phyloP scores from a whole-genome alignment of 1,284 basidiomycete genomes.

The Microbotryomycetes sp. region DNA sequence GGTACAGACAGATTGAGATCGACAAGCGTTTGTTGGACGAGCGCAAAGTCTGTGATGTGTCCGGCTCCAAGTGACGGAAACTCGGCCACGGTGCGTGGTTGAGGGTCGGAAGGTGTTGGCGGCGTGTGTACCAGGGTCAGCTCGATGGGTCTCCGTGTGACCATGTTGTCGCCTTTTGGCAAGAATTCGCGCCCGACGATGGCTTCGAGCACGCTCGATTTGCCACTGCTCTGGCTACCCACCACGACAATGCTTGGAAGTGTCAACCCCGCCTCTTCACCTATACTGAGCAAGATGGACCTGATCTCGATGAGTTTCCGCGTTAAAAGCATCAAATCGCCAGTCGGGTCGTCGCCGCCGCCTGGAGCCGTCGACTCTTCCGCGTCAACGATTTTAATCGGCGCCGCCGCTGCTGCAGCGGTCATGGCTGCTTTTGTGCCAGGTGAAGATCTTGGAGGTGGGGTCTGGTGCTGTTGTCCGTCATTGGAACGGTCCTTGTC shows the following conservation, averaged over 20 bases:
- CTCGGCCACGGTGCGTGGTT: conserved; percentile 80
- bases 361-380: conserved; percentile 52
- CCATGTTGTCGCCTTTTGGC: conserved; percentile 99
- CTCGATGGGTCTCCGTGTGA: conserved; percentile 94
- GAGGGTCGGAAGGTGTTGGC: conserved; percentile 47
- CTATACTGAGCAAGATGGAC: conserved; percentile 84
- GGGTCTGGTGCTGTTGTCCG: not conserved
- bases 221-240: conserved; percentile 95
- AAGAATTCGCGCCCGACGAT: conserved; percentile 98
- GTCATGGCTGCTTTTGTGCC: conserved; percentile 26
- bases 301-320: conserved; percentile 94
- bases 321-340: conserved; percentile 78
- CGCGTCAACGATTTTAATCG: conserved; percentile 61
- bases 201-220: conserved; percentile 93
- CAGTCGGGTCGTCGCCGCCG: conserved; percentile 19
- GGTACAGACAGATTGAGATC: conserved; percentile 94
- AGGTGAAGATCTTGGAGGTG: not conserved
- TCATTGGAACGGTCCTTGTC: not conserved
- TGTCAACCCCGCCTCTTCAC: conserved; percentile 88
- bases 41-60: conserved; percentile 78
- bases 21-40: conserved; percentile 85
- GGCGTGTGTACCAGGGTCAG: conserved; percentile 92
- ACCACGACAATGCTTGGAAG: conserved; percentile 97
- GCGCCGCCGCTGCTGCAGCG: conserved; percentile 51
- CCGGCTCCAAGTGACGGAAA: conserved; percentile 84